Conservation (phyloP, 1,284 basidiomycete genomes). For the Gymnopus androsaceus region DNA sequence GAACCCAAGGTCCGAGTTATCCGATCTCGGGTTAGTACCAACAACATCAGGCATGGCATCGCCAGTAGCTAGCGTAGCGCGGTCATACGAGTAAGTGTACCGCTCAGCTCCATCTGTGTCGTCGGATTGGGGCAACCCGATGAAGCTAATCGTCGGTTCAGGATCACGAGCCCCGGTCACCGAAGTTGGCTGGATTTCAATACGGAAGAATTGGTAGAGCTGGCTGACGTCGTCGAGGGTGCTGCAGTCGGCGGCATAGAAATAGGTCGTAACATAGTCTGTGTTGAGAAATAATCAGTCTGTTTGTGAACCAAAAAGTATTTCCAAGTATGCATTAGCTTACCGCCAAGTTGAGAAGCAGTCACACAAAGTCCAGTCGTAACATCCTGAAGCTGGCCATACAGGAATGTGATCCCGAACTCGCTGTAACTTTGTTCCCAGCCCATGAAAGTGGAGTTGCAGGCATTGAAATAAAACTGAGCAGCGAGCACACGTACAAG, state of each 20-base stretch:
- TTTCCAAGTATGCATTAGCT: not conserved
- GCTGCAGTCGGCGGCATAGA: slow-evolving; percentile 1
- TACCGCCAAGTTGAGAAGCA: slow-evolving; percentile 6
- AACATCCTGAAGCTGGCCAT: slow-evolving; percentile 5
- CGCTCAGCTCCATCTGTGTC: not conserved
- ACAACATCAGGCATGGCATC: not conserved
- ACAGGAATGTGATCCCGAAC: not conserved
- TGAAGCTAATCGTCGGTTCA: not conserved
- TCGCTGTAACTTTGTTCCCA: slow-evolving; percentile 2
- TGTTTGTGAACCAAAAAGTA: not conserved
- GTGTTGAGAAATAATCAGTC: not conserved
- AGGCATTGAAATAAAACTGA: slow-evolving; percentile 3
- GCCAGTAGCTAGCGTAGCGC: not conserved
- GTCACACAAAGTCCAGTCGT: not conserved
- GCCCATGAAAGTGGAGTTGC: slow-evolving; percentile 1
- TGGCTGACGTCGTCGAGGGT: not conserved
- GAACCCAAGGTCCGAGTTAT: slow-evolving; percentile 1
- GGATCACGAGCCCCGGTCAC: not conserved
- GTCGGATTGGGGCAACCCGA: not conserved
- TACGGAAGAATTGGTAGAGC: slow-evolving; percentile 4
- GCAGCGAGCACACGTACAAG: not conserved
- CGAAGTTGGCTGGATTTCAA: not conserved
- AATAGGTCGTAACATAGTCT: slow-evolving; percentile 3
- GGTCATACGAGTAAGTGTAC: not conserved
- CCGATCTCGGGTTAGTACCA: slow-evolving; percentile 1